A percentile compares a stretch with the other conserved stretches of the same genome.
Evolutionary conservation across 1,284 basidiomycete genomes (phyloP).

Genomic region (Trametes hirsuta): DNA sequence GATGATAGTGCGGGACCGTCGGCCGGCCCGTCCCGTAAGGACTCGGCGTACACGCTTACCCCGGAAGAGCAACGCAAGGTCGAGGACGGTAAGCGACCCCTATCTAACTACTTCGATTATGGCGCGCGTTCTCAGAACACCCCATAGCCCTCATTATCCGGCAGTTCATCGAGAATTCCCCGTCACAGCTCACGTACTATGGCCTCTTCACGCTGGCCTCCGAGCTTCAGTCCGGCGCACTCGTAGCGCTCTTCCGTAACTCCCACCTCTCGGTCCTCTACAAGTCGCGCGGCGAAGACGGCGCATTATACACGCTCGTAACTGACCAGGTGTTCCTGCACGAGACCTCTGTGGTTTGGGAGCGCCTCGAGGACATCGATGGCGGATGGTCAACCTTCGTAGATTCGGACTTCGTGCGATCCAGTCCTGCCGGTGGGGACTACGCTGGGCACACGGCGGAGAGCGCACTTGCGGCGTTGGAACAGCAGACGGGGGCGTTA

Average conservation of each 20-base stretch:
- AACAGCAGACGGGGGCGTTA: conserved; percentile 32
- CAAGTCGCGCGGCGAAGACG: conserved; percentile 50
- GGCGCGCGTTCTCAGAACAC: neutral
- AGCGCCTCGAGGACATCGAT: conserved; percentile 86
- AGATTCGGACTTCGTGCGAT: conserved; percentile 65
- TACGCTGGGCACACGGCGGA: conserved; percentile 77
- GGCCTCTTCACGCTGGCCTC: conserved; percentile 74
- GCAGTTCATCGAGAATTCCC: conserved; percentile 71
- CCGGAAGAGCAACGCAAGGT: conserved; percentile 61
- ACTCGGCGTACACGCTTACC: conserved; percentile 38
- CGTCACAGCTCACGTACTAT: conserved; percentile 86
- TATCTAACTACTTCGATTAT: neutral
- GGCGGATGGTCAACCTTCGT: conserved; percentile 77
- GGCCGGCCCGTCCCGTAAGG: conserved; percentile 4
- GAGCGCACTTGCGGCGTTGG: conserved; percentile 46
- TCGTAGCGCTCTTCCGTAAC: conserved; percentile 85
- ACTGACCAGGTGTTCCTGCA: conserved; percentile 82
- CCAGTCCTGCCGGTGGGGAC: conserved; percentile 76
- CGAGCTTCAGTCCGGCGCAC: conserved; percentile 53
- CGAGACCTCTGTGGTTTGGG: conserved; percentile 85
- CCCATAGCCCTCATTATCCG: conserved; percentile 65
- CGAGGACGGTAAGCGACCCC: conserved; percentile 58
- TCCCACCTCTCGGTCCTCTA: conserved; percentile 89
- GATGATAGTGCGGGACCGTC: conserved; percentile 32
- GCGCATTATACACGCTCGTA: conserved; percentile 75